Evolutionary conservation across 306 rosid species (phyloP).

Genomic region (Ormosia semicastrata): DNA sequence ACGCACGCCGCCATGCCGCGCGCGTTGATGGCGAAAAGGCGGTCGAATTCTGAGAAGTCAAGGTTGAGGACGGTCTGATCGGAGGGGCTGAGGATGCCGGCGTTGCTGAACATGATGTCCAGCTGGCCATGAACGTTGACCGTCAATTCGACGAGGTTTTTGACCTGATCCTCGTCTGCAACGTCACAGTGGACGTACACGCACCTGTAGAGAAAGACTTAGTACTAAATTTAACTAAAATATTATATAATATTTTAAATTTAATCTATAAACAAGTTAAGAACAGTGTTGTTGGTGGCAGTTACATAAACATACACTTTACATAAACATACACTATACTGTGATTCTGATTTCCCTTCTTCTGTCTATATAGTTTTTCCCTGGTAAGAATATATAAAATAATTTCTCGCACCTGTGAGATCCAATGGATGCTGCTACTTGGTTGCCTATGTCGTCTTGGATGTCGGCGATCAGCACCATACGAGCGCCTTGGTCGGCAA

Average conservation of each 20-base stretch:
- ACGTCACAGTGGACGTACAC: conserved; percentile 58
- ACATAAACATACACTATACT: no score
- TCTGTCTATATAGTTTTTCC: no score
- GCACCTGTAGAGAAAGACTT: conserved; percentile 14
- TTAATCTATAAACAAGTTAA: no score
- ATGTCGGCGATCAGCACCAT: conserved; percentile 57
- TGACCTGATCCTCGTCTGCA: conserved; percentile 48
- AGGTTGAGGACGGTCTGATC: conserved; percentile 42
- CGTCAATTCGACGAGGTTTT: conserved; percentile 28
- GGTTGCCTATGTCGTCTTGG: conserved; percentile 43
- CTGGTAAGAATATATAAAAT: background rate
- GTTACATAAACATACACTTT: no score
- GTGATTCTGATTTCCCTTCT: background rate
- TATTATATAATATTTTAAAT: no score
- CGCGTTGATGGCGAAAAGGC: conserved; percentile 34
- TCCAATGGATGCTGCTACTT: conserved; percentile 48
- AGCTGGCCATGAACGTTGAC: conserved; percentile 36
- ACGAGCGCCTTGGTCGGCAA: conserved; percentile 41
- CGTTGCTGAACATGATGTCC: conserved; percentile 69
- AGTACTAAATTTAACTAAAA: no score
- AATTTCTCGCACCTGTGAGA: conserved; percentile 9
- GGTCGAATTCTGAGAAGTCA: conserved; percentile 36
- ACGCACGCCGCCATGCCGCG: conserved; percentile 51
- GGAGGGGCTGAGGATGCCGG: conserved; percentile 23
- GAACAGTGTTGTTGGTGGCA: no score